A percentile compares a stretch with the other conserved stretches of the same genome.
These are phyloP conservation scores for Dittrichia graveolens DNA, from an alignment of 129 eudicot genomes.

Conservation along the genomic window DNA sequence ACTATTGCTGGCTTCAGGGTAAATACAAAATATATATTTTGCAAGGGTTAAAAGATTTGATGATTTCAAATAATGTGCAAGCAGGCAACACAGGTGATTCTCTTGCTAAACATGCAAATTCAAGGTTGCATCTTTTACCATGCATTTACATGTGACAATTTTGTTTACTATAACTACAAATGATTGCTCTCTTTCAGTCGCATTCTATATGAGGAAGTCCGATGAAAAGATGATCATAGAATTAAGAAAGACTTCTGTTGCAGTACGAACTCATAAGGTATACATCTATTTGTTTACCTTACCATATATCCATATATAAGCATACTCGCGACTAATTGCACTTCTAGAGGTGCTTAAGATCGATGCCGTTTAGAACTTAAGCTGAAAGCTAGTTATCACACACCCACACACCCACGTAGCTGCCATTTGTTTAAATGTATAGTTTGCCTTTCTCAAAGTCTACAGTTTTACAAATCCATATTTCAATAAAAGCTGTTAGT, in stretches of 20 bases:
- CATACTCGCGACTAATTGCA: background rate
- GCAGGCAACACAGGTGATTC: constrained; percentile 57
- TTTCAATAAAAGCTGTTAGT: no score
- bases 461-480: background rate
- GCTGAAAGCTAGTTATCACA: background rate
- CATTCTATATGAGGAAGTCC: constrained; percentile 48
- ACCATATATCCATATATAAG: background rate
- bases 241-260: constrained; percentile 36
- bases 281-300: background rate
- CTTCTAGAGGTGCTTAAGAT: no score
- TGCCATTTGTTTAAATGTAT: background rate
- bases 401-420: background rate
- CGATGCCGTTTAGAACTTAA: background rate
- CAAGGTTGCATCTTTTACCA: background rate
- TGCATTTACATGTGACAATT: background rate
- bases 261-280: background rate
- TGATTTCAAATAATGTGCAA: constrained; percentile 41
- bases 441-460: background rate
- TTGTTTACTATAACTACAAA: background rate
- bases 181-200: constrained; percentile 40
- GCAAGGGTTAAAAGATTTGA: constrained; percentile 54
- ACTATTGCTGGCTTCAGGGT: constrained; percentile 40
- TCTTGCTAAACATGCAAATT: constrained; percentile 14
- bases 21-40: constrained; percentile 42
- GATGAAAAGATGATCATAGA: constrained; percentile 48